phyloP scores from a whole-genome alignment of 306 rosid genomes.

The Begonia peltatifolia region DNA sequence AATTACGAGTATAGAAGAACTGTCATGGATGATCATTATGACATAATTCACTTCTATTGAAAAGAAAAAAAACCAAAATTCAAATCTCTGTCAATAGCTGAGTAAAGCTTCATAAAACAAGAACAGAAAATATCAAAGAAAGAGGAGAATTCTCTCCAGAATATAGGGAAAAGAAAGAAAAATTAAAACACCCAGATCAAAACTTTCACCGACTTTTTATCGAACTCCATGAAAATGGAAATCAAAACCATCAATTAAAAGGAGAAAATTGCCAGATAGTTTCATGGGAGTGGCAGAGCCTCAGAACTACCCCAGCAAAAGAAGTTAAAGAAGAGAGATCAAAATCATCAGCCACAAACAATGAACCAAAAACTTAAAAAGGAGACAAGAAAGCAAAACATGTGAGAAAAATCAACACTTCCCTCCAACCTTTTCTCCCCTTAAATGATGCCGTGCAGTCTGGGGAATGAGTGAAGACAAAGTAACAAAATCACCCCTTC shows the following conservation, averaged over 20 bases:
- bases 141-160: not conserved
- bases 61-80: not conserved
- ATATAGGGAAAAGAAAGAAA: not conserved
- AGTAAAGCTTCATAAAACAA: not conserved
- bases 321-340: not conserved
- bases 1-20: conserved; percentile 8
- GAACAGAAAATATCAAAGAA: not conserved
- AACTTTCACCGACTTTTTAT: not conserved
- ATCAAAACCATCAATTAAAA: conserved; percentile 1
- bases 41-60: no score
- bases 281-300: conserved; percentile 7
- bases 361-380: not conserved
- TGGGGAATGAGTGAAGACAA: conserved; percentile 38
- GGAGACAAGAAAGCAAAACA: conserved; percentile 12
- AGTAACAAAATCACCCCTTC: conserved; percentile 5
- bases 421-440: conserved; percentile 15
- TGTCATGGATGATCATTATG: not conserved
- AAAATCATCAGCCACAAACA: not conserved
- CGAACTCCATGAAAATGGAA: not conserved
- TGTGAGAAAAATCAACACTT: conserved; percentile 4
- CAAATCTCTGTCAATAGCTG: not conserved
- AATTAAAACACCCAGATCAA: conserved; percentile 6
- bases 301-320: conserved; percentile 5
- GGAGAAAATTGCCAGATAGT: not conserved
- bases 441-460: conserved; percentile 26